A percentile compares a stretch with the other conserved stretches of the same genome.
Evolutionary conservation across 805 yeast genomes (phyloP).

Genomic region (Yarrowia sp.): DNA sequence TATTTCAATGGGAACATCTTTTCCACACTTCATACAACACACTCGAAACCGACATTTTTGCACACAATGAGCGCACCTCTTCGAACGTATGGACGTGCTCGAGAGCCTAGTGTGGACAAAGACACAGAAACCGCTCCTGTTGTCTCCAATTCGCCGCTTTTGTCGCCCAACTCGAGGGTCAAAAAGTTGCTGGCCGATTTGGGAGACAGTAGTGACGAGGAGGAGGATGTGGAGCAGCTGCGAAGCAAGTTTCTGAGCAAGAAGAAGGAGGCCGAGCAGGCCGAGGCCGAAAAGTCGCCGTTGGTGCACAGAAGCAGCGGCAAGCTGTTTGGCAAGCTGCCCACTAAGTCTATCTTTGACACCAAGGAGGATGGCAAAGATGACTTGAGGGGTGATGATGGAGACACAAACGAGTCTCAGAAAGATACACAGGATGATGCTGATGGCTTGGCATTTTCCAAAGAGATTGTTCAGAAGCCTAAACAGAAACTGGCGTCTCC

Average conservation of each 20-base stretch:
- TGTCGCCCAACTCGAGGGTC: conserved; percentile 38
- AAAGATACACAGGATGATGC: conserved; percentile 17
- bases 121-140: background rate
- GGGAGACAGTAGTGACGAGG: conserved; percentile 25
- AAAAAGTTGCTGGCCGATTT: conserved; percentile 27
- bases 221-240: conserved; percentile 30
- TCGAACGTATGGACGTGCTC: conserved; percentile 9
- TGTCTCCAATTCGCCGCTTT: conserved; percentile 12
- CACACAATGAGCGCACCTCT: conserved; percentile 18
- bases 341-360: conserved; percentile 8
- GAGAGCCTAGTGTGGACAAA: background rate
- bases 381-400: too few species aligned
- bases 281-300: background rate
- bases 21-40: conserved; percentile 3
- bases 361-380: background rate
- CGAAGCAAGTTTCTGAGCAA: conserved; percentile 20
- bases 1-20: background rate
- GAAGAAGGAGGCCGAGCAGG: background rate
- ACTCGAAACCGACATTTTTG: too few species aligned
- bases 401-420: too few species aligned
- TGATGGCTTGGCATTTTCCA: background rate
- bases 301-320: background rate
- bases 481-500: background rate
- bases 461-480: background rate
- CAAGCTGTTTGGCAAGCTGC: background rate